Percentiles rank a stretch among this genome's conserved stretches.
Evolutionary conservation across 306 rosid species (phyloP).

Genomic region (Glycine latifolia): DNA sequence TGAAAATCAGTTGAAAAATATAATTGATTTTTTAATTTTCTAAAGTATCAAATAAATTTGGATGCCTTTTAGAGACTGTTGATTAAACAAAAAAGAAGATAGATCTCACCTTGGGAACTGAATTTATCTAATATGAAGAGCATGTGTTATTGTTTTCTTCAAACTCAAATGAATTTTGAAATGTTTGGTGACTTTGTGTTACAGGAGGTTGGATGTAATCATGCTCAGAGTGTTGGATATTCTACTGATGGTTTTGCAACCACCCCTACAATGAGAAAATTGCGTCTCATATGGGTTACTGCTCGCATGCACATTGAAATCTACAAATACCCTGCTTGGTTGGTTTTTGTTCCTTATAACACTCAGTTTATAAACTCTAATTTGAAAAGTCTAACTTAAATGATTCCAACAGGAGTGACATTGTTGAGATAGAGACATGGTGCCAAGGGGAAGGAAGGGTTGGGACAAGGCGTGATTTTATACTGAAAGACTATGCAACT

Average conservation of each 20-base stretch:
- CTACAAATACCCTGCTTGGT: conserved; percentile 98
- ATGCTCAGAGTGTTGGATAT: conserved; percentile 95
- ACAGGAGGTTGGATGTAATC: conserved; percentile 98
- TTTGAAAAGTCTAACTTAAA: conserved; percentile 38
- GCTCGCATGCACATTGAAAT: conserved; percentile 99
- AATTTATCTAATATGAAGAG: background rate
- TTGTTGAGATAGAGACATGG: conserved; percentile 96
- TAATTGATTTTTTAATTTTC: no score
- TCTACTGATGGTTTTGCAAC: conserved; percentile 97
- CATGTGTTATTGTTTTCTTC: conserved; percentile 21
- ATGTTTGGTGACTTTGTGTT: conserved; percentile 36
- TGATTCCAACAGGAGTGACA: conserved; percentile 79
- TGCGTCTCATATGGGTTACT: conserved; percentile 96
- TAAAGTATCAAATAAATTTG: background rate
- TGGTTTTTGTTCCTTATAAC: conserved; percentile 39
- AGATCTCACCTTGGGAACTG: conserved; percentile 10
- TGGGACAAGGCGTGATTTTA: conserved; percentile 97
- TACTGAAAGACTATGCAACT: conserved; percentile 75
- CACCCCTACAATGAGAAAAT: conserved; percentile 90
- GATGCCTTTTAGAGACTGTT: conserved; percentile 9
- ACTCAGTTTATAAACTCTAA: conserved; percentile 15
- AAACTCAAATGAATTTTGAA: conserved; percentile 6
- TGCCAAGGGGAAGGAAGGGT: conserved; percentile 94
- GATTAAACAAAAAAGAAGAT: background rate
- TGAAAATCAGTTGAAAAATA: background rate